Conservation (phyloP, 2,329 filamentous ascomycete species). For the Microdochium bolleyi region DNA sequence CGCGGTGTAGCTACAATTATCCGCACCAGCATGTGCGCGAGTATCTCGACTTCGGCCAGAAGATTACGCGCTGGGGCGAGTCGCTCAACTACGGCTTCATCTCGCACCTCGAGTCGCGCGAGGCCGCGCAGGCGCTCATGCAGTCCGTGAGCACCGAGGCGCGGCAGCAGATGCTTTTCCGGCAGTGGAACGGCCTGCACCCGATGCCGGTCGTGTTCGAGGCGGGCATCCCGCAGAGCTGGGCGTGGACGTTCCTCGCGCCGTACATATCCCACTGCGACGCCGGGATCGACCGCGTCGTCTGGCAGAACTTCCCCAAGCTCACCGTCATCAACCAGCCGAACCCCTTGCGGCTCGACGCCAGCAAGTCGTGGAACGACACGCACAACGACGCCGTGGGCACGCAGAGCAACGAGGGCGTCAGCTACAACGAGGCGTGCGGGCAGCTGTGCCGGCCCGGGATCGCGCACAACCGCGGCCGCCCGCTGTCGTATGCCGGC, state of each 20-base stretch:
- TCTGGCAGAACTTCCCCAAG: slow-evolving; percentile 75
- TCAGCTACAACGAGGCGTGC: slow-evolving; percentile 39
- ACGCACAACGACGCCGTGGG: slow-evolving; percentile 48
- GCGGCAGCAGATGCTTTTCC: slow-evolving; percentile 72
- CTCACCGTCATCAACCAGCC: slow-evolving; percentile 65
- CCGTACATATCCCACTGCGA: slow-evolving; percentile 72
- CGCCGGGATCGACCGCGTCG: slow-evolving; percentile 57
- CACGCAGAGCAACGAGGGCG: slow-evolving; percentile 36
- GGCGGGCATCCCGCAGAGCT: slow-evolving; percentile 67
- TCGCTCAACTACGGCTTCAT: slow-evolving; percentile 73
- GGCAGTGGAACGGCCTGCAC: slow-evolving; percentile 67
- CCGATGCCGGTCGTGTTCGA: slow-evolving; percentile 76
- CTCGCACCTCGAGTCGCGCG: slow-evolving; percentile 64
- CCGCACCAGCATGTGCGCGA: slow-evolving; percentile 64
- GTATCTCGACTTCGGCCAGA: slow-evolving; percentile 72
- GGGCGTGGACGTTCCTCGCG: slow-evolving; percentile 71
- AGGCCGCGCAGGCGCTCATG: slow-evolving; percentile 62
- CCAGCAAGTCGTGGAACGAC: slow-evolving; percentile 51
- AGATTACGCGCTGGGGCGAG: slow-evolving; percentile 69
- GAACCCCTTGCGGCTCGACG: slow-evolving; percentile 58
- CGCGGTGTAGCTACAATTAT: slow-evolving; percentile 71
- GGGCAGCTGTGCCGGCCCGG: slow-evolving; percentile 50
- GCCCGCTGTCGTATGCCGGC: slow-evolving; percentile 64
- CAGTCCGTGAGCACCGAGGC: slow-evolving; percentile 70
- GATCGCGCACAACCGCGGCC: slow-evolving; percentile 59